Conservation (phyloP, 129 eudicot species). For the Chrysanthemum lavandulifolium region DNA sequence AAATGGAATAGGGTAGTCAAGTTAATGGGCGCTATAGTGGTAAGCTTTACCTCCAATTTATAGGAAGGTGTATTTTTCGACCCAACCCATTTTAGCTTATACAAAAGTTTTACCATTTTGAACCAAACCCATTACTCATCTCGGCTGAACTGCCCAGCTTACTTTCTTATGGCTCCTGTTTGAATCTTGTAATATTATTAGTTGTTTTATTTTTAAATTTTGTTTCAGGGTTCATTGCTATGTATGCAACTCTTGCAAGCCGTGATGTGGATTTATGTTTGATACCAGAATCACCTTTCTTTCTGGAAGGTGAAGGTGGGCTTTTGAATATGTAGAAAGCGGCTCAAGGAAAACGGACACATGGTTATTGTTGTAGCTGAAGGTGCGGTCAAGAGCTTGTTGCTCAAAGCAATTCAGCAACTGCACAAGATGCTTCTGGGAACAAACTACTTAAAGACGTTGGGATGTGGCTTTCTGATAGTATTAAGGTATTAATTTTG, state of each 20-base stretch:
- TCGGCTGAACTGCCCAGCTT: too few species aligned
- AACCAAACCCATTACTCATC: not conserved
- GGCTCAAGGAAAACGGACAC: constrained; percentile 88
- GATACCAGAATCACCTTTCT: constrained; percentile 94
- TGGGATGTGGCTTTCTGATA: constrained; percentile 86
- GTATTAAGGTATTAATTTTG: constrained; percentile 60
- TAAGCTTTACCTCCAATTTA: constrained; percentile 27
- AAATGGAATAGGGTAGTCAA: constrained; percentile 87
- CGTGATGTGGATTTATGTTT: constrained; percentile 93
- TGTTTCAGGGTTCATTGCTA: constrained; percentile 87
- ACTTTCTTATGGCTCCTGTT: too few species aligned
- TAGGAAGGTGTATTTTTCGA: not conserved
- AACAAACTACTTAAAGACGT: constrained; percentile 82
- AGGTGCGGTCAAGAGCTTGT: constrained; percentile 90
- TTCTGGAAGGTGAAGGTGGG: constrained; percentile 84
- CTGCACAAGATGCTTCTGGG: constrained; percentile 83
- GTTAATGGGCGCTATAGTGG: constrained; percentile 94
- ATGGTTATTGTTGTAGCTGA: constrained; percentile 97
- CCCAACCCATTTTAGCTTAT: too few species aligned
- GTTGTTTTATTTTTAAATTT: too few species aligned
- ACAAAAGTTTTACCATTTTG: not conserved
- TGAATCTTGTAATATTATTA: too few species aligned
- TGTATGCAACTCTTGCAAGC: constrained; percentile 95
- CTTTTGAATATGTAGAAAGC: constrained; percentile 66
- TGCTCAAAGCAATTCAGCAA: constrained; percentile 34